Percentiles rank a stretch among this genome's conserved stretches.
phyloP scores from a whole-genome alignment of 2,329 filamentous ascomycete species.

The Colletotrichum higginsianum region DNA sequence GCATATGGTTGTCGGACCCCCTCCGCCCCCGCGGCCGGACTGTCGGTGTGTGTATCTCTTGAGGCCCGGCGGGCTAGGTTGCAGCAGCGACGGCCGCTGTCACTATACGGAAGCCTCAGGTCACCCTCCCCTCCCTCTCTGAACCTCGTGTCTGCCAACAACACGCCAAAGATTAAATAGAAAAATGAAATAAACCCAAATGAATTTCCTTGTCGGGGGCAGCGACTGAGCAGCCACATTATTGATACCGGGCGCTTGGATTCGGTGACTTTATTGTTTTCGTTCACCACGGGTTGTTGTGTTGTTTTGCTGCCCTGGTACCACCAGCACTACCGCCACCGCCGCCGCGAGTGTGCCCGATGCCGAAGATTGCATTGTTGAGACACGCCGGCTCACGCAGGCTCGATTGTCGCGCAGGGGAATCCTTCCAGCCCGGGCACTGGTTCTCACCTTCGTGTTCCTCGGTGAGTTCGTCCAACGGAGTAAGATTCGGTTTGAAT shows the following conservation, averaged over 20 bases:
- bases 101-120: not conserved
- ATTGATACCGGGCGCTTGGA: not conserved
- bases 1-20: conserved; percentile 11
- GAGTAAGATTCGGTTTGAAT: too few species aligned
- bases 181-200: not conserved
- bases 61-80: conserved; percentile 15
- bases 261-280: too few species aligned
- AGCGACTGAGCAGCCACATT: conserved; percentile 16
- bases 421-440: not conserved
- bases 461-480: not conserved
- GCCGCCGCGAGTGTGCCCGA: not conserved
- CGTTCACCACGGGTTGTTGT: not conserved
- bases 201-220: conserved; percentile 29
- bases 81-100: conserved; percentile 12
- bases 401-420: conserved; percentile 13
- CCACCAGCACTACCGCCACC: not conserved
- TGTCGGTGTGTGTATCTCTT: conserved; percentile 29
- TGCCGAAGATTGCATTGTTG: conserved; percentile 32
- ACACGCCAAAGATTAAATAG: not conserved
- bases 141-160: not conserved
- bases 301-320: conserved; percentile 7
- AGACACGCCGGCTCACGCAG: conserved; percentile 30
- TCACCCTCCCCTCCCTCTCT: not conserved
- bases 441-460: not conserved
- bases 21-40: conserved; percentile 23